Evolutionary conservation across 2,329 filamentous ascomycete species (phyloP), one percentile per base, ranked within the genome.

Genomic region (Ascochyta viciae-villosae): DNA sequence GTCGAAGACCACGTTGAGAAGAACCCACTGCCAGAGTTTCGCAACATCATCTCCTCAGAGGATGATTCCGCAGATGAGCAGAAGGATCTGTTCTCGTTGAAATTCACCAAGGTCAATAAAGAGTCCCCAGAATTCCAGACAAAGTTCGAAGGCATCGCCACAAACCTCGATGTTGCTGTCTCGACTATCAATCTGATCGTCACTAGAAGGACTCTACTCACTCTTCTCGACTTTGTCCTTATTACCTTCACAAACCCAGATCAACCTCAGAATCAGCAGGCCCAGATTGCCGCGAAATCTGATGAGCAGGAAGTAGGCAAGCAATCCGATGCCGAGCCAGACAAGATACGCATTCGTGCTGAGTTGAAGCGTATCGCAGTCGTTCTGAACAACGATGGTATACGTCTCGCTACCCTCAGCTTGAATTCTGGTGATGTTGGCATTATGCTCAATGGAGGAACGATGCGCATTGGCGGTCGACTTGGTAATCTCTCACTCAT

Each of bases 131-230:
- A 99, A 71, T 96, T 98, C 68, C 88, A 92, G 82, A 87, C 89
- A 1, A 89, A 92, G 2, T 98, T 96, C 65, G 92, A 98, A 69
- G 92, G 93, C 1, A 89, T 98, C 51, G 92, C 96, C 61, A 97
- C 90, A 26, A 97, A 99, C 66, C 84, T 99, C 40, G 92, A 96
- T 58, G 89, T 95, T 1, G 87, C 88, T 0, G 88, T 99, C 12
- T 97, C 95, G 0, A 99, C 95, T 0, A 96, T 99, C 78, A 98
- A 98, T 72, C 76, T 99, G 22, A 87, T 99, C 31, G 92, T 99
- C 8, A 99, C 96, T 0, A 84, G 96, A 62, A 94, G 90, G 76
- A 99, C 96, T 0, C 80, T 99, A 3, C 82, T 99, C 49, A 99
- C 94, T 0, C 80, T 99, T 0, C 79, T 99, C 39, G 95, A 99